Evolutionary conservation across 1,139 yeast species (phyloP).

Genomic region (Suzukiozyma palmioleophila): DNA sequence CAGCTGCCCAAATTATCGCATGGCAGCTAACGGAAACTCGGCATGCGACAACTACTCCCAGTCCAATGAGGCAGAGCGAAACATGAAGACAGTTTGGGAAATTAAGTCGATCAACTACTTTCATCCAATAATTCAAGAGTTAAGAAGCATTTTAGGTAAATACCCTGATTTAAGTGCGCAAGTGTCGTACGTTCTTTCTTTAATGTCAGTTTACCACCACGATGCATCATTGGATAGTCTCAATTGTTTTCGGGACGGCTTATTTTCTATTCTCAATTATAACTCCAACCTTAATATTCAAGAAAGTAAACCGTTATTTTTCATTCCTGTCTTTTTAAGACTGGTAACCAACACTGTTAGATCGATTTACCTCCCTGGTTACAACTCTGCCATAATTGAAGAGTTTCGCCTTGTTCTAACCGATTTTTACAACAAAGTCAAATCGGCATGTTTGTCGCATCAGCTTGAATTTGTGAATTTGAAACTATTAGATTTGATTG

Average conservation of each 20-base stretch:
- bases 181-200: slow-evolving; percentile 36
- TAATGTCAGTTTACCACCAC: slow-evolving; percentile 44
- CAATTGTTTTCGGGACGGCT: slow-evolving; percentile 40
- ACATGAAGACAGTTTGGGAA: neutral
- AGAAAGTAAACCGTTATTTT: slow-evolving; percentile 7
- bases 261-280: slow-evolving; percentile 34
- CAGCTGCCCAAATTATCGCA: neutral
- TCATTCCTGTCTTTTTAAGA: slow-evolving; percentile 31
- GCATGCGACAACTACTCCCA: neutral
- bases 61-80: neutral
- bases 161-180: slow-evolving; percentile 35
- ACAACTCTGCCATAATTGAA: slow-evolving; percentile 27
- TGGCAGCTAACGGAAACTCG: neutral
- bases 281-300: slow-evolving; percentile 12
- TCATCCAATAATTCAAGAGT: slow-evolving; percentile 23
- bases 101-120: slow-evolving; percentile 18
- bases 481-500: slow-evolving; percentile 21
- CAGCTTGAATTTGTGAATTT: slow-evolving; percentile 13
- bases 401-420: slow-evolving; percentile 25
- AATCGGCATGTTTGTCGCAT: slow-evolving; percentile 2
- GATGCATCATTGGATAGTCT: slow-evolving; percentile 39
- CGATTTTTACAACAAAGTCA: slow-evolving; percentile 14
- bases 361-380: slow-evolving; percentile 36
- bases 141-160: slow-evolving; percentile 26
- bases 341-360: slow-evolving; percentile 36